Evolutionary conservation across 1,139 yeast genomes (phyloP).

Genomic region (Protomyces lactucae-debilis): DNA sequence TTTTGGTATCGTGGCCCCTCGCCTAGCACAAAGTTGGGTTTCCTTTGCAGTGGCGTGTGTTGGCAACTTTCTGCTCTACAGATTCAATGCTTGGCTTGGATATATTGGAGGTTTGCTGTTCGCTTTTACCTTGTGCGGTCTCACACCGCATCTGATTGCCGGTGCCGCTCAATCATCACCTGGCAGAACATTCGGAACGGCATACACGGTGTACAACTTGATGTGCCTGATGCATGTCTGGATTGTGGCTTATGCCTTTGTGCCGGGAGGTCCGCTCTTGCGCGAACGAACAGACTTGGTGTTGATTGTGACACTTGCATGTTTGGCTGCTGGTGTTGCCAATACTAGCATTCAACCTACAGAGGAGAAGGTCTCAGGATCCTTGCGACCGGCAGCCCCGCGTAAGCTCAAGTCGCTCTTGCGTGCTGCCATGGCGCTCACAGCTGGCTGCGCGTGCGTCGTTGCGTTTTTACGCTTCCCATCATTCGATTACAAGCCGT

Average conservation of each 20-base stretch:
- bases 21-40: conserved; percentile 34
- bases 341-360: conserved; percentile 14
- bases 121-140: conserved; percentile 50
- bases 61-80: conserved; percentile 51
- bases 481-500: conserved; percentile 58
- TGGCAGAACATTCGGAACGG: conserved; percentile 54
- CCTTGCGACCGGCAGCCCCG: background rate
- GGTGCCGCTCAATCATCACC: conserved; percentile 49
- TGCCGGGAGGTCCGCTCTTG: conserved; percentile 82
- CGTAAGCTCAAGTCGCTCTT: conserved; percentile 34
- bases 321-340: conserved; percentile 43
- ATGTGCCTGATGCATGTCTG: conserved; percentile 79
- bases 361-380: conserved; percentile 29
- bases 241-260: conserved; percentile 98
- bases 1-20: conserved; percentile 39
- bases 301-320: conserved; percentile 50
- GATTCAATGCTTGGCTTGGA: conserved; percentile 71
- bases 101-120: conserved; percentile 69
- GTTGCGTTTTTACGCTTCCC: conserved; percentile 60
- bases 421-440: conserved; percentile 36
- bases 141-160: conserved; percentile 30
- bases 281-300: conserved; percentile 85
- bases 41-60: conserved; percentile 45
- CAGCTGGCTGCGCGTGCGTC: background rate
- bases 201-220: conserved; percentile 51